Base-by-base conservation (phyloP, 345 rosid species). In the Sisymbrium irio region DNA sequence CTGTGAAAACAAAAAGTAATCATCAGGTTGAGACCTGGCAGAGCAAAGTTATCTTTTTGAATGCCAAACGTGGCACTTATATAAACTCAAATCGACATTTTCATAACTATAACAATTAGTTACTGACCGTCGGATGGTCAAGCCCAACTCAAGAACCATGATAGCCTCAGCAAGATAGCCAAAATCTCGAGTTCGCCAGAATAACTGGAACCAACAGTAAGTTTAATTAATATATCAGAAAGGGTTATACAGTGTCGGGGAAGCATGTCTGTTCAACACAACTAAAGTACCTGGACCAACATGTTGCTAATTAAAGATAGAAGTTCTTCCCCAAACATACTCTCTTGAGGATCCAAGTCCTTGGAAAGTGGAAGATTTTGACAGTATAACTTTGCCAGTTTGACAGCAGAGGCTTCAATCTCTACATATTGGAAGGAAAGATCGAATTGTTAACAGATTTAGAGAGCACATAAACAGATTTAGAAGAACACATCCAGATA, bases 271-370 rank as follows among this genome's bases (percentile, higher is more conserved):
- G 17, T 25, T 68, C 7, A 59, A 40, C 39, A 65, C 41, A 58
- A 17, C 47, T 37, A 50, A 36, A 45, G 70, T 85, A 95, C 99
- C 98, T 92, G 96, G 82, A 95, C 92, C 82, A 92, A 83, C 66
- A 79, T 76, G 78, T 83, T 90, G 88, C 90, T 83, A 5, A 80
- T 82, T 79, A 89, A 80, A 72, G 92, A 82, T 63, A 95, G 76
- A 69, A 95, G 85, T 83, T 95, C 99, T 83, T 90, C 98, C 25
- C 99, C 98, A 62, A 89, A 87, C 91, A 95, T 86, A 74, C 83
- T 88, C 85, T 95, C 98, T 74, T 90, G 97, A 50, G 84, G 88
- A 79, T 92, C 99, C 86, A 92, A 80, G 73, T 90, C 94, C 86
- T 86, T 92, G 5, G 98, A 92, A 56, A 90, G 94, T 9, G 88